Conservation (phyloP, 2,329 filamentous ascomycete genomes). For the Alternaria sp. region DNA sequence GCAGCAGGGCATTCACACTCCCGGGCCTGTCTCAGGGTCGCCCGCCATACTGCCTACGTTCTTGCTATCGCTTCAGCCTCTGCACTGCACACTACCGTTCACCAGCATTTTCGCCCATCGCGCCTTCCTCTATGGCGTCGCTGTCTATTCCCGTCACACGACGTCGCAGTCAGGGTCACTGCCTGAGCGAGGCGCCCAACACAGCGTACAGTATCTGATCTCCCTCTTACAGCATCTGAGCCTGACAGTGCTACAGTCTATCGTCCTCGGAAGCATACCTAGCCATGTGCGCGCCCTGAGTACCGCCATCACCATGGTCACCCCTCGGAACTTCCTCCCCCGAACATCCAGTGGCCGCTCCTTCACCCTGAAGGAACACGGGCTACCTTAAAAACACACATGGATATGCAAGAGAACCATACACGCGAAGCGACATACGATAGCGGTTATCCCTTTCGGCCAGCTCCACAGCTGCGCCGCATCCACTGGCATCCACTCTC, state of each 20-base stretch:
- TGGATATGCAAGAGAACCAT: background rate
- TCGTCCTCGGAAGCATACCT: background rate
- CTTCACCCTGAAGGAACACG: background rate
- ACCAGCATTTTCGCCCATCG: slow-evolving; percentile 1
- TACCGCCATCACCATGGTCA: background rate
- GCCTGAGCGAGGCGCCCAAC: background rate
- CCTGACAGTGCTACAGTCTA: slow-evolving; percentile 9
- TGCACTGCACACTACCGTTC: background rate
- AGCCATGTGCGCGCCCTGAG: background rate
- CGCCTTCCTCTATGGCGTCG: slow-evolving; percentile 3
- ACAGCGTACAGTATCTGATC: slow-evolving; percentile 4
- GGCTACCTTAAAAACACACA: background rate
- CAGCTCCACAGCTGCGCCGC: background rate
- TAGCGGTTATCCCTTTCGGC: background rate
- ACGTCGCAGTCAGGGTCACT: slow-evolving; percentile 2
- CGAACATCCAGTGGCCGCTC: background rate
- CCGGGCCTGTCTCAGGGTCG: background rate
- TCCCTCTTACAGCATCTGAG: background rate
- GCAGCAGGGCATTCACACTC: slow-evolving; percentile 5
- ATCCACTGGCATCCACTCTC: background rate
- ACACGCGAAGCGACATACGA: background rate
- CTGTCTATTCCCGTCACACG: slow-evolving; percentile 12
- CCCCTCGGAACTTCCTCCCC: background rate
- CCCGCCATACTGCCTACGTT: background rate
- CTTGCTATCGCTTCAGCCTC: background rate